Conservation (phyloP, 139 green algal genomes). For the Raphidocelis subcapitata region DNA sequence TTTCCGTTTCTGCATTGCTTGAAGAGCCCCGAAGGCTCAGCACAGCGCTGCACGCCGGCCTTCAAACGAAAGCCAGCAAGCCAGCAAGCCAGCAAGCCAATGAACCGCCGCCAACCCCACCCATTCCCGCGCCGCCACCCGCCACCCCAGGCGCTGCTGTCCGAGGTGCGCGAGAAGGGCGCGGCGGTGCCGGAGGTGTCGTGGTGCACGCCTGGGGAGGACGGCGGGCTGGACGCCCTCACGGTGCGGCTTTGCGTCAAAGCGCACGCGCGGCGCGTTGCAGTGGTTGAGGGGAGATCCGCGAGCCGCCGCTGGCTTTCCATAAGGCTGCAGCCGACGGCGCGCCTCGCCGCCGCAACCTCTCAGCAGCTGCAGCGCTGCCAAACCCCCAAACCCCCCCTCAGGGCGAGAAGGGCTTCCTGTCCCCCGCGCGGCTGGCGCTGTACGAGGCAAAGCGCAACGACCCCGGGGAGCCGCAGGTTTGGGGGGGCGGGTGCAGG, state of each 20-base stretch:
- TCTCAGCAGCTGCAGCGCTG: conserved; percentile 60
- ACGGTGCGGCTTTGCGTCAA: not conserved
- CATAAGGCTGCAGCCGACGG: too few relatives aligned
- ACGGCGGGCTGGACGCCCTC: conserved; percentile 32
- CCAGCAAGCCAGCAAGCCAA: too few relatives aligned
- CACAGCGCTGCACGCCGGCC: too few relatives aligned
- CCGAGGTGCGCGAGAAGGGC: conserved; percentile 55
- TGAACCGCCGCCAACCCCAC: too few relatives aligned
- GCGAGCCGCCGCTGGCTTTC: not conserved
- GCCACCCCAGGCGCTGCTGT: conserved; percentile 70
- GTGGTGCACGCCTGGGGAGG: conserved; percentile 81
- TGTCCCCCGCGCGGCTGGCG: conserved; percentile 64
- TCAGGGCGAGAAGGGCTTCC: conserved; percentile 66
- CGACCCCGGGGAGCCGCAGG: conserved; percentile 58
- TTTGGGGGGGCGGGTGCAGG: not conserved
- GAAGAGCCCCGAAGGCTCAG: too few relatives aligned
- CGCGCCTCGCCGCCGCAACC: too few relatives aligned
- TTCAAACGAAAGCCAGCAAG: too few relatives aligned
- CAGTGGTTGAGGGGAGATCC: too few relatives aligned
- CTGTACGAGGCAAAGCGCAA: conserved; percentile 86
- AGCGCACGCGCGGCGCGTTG: too few relatives aligned
- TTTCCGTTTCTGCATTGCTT: too few relatives aligned
- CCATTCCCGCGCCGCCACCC: too few relatives aligned
- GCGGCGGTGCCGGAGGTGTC: conserved; percentile 83
- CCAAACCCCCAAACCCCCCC: too few relatives aligned